Evolutionary conservation across 306 rosid species (phyloP).

Genomic region (Cucumis melo): DNA sequence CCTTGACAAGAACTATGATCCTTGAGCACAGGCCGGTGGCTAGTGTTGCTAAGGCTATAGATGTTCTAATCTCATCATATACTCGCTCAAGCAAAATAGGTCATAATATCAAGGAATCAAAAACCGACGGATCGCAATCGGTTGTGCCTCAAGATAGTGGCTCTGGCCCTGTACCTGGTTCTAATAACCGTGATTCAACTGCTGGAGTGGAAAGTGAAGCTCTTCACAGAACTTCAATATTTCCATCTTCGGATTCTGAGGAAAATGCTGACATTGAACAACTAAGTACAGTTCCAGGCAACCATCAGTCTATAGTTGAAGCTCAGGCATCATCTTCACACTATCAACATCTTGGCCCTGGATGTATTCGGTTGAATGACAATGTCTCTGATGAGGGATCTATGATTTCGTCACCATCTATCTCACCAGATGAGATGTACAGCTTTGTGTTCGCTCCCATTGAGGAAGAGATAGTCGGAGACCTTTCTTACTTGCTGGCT

Average conservation of each 20-base stretch:
- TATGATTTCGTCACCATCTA: slow-evolving; percentile 68
- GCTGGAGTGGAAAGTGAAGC: slow-evolving; percentile 31
- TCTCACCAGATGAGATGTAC: slow-evolving; percentile 91
- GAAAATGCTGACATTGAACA: slow-evolving; percentile 32
- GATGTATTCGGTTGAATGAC: slow-evolving; percentile 17
- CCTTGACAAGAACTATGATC: slow-evolving; percentile 50
- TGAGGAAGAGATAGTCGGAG: slow-evolving; percentile 93
- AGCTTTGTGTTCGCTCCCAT: slow-evolving; percentile 67
- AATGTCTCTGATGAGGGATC: slow-evolving; percentile 40
- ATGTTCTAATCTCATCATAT: slow-evolving; percentile 59
- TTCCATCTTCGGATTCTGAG: slow-evolving; percentile 48
- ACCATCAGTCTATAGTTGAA: slow-evolving; percentile 18
- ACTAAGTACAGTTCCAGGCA: slow-evolving; percentile 19
- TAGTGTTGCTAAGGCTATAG: slow-evolving; percentile 64
- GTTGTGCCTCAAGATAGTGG: slow-evolving; percentile 28
- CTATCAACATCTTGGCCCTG: slow-evolving; percentile 13
- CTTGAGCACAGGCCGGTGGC: slow-evolving; percentile 74
- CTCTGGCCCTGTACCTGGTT: slow-evolving; percentile 28
- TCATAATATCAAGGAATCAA: slow-evolving; percentile 38
- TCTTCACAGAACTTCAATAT: slow-evolving; percentile 18
- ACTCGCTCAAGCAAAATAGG: slow-evolving; percentile 55
- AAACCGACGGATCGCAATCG: slow-evolving; percentile 43
- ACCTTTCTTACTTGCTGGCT: slow-evolving; percentile 78
- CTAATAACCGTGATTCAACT: slow-evolving; percentile 27
- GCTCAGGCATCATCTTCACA: slow-evolving; percentile 37